phyloP scores from a whole-genome alignment of 1,284 basidiomycete species.

The Clitocybe nebularis region DNA sequence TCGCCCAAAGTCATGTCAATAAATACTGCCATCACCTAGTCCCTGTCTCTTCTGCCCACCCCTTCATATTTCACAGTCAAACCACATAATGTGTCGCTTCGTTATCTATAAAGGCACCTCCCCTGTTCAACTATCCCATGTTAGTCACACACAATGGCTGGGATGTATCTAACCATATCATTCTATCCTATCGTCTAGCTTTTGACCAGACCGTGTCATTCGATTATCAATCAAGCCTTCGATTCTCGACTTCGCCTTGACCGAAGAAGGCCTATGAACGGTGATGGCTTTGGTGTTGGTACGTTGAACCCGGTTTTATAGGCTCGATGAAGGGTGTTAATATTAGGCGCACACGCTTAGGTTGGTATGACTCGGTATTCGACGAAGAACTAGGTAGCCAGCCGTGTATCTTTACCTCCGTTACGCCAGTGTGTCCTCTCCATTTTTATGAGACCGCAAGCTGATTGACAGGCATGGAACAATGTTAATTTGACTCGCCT shows the following conservation, averaged over 20 bases:
- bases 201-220: slow-evolving; percentile 88
- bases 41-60: too few species aligned
- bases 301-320: slow-evolving; percentile 31
- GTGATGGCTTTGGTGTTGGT: slow-evolving; percentile 97
- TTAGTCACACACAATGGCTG: slow-evolving; percentile 27
- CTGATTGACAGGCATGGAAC: slow-evolving; percentile 78
- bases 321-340: too few species aligned
- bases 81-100: slow-evolving; percentile 80
- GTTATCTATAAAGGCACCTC: slow-evolving; percentile 90
- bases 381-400: slow-evolving; percentile 80
- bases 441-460: slow-evolving; percentile 4
- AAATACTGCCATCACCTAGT: too few species aligned
- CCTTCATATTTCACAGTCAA: too few species aligned
- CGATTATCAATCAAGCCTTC: slow-evolving; percentile 94
- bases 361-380: slow-evolving; percentile 81
- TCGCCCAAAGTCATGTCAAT: too few species aligned
- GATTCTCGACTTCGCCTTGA: slow-evolving; percentile 87
- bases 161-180: slow-evolving; percentile 1
- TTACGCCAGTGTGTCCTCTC: slow-evolving; percentile 58
- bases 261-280: slow-evolving; percentile 81
- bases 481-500: slow-evolving; percentile 86
- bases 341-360: too few species aligned
- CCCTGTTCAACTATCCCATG: slow-evolving; percentile 85
- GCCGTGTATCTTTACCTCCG: slow-evolving; percentile 96
- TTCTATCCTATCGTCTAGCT: slow-evolving; percentile 43